Percentiles rank a stretch among this genome's conserved stretches.
These are phyloP conservation scores for Stephania cephalantha DNA, from an alignment of 164 flowering plant species.

Conservation along the genomic window DNA sequence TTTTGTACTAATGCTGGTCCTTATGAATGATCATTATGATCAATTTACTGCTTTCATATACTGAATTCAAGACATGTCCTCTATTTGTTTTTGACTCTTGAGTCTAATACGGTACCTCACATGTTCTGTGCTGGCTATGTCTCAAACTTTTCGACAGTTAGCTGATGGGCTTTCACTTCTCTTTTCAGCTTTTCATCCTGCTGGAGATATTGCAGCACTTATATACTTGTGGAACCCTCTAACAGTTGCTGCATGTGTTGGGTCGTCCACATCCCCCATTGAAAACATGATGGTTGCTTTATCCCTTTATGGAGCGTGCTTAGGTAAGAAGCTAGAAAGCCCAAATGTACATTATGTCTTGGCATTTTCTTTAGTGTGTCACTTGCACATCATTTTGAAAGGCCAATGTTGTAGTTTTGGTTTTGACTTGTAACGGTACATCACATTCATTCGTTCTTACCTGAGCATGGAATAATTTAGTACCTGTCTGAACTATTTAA, in stretches of 20 bases:
- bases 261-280: slow-evolving; percentile 64
- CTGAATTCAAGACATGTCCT: neutral
- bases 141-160: neutral
- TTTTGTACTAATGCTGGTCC: neutral
- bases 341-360: slow-evolving; percentile 6
- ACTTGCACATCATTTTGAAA: neutral
- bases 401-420: neutral
- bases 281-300: slow-evolving; percentile 59
- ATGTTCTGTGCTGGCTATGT: neutral
- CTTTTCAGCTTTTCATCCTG: slow-evolving; percentile 36
- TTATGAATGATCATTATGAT: neutral
- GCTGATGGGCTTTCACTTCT: slow-evolving; percentile 4
- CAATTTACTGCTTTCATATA: neutral
- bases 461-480: neutral
- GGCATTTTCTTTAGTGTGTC: neutral
- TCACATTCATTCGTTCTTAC: neutral
- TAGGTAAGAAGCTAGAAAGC: slow-evolving; percentile 38
- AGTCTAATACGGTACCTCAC: neutral
- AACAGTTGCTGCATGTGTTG: slow-evolving; percentile 62
- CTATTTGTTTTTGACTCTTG: neutral
- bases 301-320: slow-evolving; percentile 73
- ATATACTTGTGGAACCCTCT: slow-evolving; percentile 85
- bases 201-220: slow-evolving; percentile 77
- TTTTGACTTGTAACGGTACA: neutral
- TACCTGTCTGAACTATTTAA: neutral